Evolutionary conservation across 805 yeast species (phyloP), one percentile per base, ranked within the genome.

Genomic region (Candida pseudofarinosa): DNA sequence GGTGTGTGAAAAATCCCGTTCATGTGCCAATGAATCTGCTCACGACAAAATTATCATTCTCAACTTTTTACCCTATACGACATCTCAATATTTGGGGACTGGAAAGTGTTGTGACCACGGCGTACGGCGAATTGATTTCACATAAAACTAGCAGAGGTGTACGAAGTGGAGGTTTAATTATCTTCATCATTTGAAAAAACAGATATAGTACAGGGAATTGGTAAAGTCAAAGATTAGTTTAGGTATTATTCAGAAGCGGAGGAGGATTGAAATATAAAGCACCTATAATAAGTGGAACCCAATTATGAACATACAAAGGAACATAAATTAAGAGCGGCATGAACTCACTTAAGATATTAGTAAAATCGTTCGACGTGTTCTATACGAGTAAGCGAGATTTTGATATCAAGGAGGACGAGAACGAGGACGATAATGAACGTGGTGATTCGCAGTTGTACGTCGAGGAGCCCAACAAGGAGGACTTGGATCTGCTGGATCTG

Each of bases 311-410:
- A 23, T 39, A 40, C 31, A 20, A 38, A 34, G 38, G n/a, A n/a
- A n/a, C 15, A 18, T 33, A 12, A 26, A 14, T 20, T 30, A 34
- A n/a, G 26, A 10, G 23, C 17, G 34, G 18, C 10, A 65, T 66
- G 71, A 66, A 66, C 50, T 63, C 69, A 19, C 55, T 65, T 20
- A 65, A 63, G 43, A 51, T 61, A 13, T 45, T 66, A 37, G 69
- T 63, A 35, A 58, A 54, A 46, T 64, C 69, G 15, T 43, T 65
- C 36, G 70, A 66, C 41, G 50, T 46, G 33, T 41, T 59, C 10
- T 57, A 58, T 54, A 56, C 52, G 49, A 39, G 41, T 13, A 33
- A 37, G 34, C 23, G 36, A 20, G 39, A 44, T 13, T 39, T 43
- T 37, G 41, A 42, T 37, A 38, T 23, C 32, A 39, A 20, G 37